phyloP scores from a whole-genome alignment of 371 early-diverging fungal genomes.

The Nematocida minor region DNA sequence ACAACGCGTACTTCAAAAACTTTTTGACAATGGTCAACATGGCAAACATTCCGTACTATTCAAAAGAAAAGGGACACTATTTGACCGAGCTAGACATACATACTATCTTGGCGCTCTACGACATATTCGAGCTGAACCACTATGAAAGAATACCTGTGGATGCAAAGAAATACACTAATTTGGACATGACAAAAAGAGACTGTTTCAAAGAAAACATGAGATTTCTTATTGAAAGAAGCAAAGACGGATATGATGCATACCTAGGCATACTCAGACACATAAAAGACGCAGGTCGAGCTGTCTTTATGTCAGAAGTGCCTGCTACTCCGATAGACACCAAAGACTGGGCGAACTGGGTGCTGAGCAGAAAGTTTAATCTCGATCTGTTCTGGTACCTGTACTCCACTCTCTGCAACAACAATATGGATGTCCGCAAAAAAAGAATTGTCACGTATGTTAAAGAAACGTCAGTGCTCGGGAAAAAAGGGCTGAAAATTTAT shows the following conservation, averaged over 20 bases:
- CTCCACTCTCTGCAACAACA: slow-evolving; percentile 35
- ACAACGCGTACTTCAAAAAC: slow-evolving; percentile 6
- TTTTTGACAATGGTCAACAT: slow-evolving; percentile 48
- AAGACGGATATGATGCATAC: not conserved
- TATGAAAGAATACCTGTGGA: slow-evolving; percentile 1
- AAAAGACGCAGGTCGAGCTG: not conserved
- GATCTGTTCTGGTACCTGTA: slow-evolving; percentile 45
- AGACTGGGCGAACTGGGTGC: slow-evolving; percentile 18
- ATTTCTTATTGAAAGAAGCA: not conserved
- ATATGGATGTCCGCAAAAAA: not conserved
- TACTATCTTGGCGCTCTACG: slow-evolving; percentile 30
- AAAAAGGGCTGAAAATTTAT: slow-evolving; percentile 5
- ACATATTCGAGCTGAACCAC: slow-evolving; percentile 23
- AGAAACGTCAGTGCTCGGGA: slow-evolving; percentile 30
- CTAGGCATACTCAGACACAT: slow-evolving; percentile 7
- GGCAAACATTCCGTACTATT: slow-evolving; percentile 36
- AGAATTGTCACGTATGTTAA: slow-evolving; percentile 13
- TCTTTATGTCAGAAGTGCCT: slow-evolving; percentile 12
- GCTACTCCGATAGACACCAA: not conserved
- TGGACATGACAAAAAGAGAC: slow-evolving; percentile 45
- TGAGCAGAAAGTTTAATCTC: slow-evolving; percentile 9
- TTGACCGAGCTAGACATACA: not conserved
- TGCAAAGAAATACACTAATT: not conserved
- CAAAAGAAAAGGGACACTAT: not conserved
- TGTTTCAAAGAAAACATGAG: slow-evolving; percentile 42